Evolutionary conservation across 495 filamentous ascomycete genomes (phyloP).

Genomic region (Hypoxylon trugodes): DNA sequence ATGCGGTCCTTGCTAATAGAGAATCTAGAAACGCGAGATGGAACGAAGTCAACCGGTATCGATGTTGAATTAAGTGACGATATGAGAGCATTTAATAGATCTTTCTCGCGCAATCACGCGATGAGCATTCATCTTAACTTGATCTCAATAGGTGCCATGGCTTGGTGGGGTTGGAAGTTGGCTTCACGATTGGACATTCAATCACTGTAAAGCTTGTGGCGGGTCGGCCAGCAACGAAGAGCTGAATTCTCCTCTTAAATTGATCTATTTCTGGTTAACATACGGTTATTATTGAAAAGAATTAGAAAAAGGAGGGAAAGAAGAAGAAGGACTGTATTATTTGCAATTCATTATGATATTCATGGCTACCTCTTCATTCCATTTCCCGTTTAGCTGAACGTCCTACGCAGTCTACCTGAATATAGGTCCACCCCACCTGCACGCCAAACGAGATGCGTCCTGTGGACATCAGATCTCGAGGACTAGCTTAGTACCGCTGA

Average conservation of each 20-base stretch:
- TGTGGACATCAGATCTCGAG: conserved; percentile 10
- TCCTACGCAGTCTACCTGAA: too few species aligned
- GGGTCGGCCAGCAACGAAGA: neutral
- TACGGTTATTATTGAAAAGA: too few species aligned
- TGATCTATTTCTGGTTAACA: too few species aligned
- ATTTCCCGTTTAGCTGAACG: neutral
- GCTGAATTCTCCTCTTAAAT: too few species aligned
- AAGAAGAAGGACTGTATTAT: neutral
- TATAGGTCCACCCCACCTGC: too few species aligned
- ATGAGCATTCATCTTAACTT: conserved; percentile 67
- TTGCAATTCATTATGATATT: conserved; percentile 1
- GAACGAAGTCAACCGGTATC: conserved; percentile 6
- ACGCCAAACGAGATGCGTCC: too few species aligned
- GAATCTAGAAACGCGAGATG: conserved; percentile 40
- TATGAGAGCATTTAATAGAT: conserved; percentile 51
- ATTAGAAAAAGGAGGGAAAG: too few species aligned
- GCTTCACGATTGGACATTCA: conserved; percentile 42
- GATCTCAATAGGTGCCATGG: conserved; percentile 56
- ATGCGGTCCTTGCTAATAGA: neutral
- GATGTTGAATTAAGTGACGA: conserved; percentile 39
- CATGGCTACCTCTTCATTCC: too few species aligned
- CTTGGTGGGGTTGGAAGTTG: conserved; percentile 61
- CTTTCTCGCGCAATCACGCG: conserved; percentile 60
- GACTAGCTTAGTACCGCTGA: conserved; percentile 51
- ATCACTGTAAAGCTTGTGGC: neutral